phyloP scores from a whole-genome alignment of 441 rosid genomes.

The Pelargonium australe region DNA sequence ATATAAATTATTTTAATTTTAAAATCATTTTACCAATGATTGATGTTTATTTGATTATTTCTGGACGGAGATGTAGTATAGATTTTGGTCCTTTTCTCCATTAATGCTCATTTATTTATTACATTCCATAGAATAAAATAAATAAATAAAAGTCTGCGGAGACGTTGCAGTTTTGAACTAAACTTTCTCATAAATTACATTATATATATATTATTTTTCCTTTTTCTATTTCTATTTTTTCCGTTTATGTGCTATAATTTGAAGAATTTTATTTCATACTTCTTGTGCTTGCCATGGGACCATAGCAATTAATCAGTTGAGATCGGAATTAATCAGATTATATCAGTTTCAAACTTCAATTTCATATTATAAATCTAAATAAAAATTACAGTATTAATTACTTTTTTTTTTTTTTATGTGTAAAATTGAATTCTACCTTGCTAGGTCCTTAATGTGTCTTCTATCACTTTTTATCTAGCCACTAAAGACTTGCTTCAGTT shows the following conservation, averaged over 20 bases:
- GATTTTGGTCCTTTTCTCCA: background rate
- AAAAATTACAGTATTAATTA: background rate
- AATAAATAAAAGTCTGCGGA: background rate
- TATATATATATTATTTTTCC: too few species aligned
- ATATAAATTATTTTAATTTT: too few species aligned
- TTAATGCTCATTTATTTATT: background rate
- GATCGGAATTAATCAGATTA: background rate
- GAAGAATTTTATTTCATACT: background rate
- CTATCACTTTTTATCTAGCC: too few species aligned
- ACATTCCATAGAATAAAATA: background rate
- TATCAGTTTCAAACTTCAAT: background rate
- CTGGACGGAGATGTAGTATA: too few species aligned
- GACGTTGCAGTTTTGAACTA: background rate
- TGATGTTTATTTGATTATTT: too few species aligned
- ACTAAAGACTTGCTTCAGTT: background rate
- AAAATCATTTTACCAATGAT: too few species aligned
- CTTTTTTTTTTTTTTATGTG: too few species aligned
- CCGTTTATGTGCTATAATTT: background rate
- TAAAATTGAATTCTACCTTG: too few species aligned
- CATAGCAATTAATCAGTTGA: too few species aligned
- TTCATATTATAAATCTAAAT: background rate
- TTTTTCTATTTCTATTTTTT: background rate
- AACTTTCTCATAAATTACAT: background rate
- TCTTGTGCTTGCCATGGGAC: background rate
- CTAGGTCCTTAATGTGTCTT: too few species aligned